Percentiles rank a stretch among this genome's conserved stretches.
Evolutionary conservation across 345 rosid genomes (phyloP).

Genomic region (Tarenaya hassleriana): DNA sequence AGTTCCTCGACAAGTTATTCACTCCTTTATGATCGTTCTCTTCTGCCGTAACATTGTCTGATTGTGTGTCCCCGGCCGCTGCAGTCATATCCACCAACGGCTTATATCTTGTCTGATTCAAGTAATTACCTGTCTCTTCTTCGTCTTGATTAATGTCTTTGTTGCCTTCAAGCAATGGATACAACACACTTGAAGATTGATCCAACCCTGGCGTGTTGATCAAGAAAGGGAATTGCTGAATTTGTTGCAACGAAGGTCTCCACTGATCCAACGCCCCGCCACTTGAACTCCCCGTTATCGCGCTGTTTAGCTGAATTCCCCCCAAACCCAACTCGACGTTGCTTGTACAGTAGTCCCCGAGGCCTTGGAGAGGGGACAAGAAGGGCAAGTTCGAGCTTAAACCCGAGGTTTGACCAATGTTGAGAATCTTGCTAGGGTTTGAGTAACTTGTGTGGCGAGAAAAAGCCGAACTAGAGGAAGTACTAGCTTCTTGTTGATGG

Average conservation of each 20-base stretch:
- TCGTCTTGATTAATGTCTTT: slow-evolving; percentile 17
- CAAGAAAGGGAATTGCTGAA: slow-evolving; percentile 31
- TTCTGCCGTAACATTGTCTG: slow-evolving; percentile 20
- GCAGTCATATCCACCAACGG: slow-evolving; percentile 22
- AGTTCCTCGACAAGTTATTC: slow-evolving; percentile 28
- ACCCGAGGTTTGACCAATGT: slow-evolving; percentile 16
- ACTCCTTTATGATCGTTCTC: slow-evolving; percentile 17
- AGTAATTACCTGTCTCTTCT: slow-evolving; percentile 16
- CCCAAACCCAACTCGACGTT: slow-evolving; percentile 25
- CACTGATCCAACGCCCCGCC: slow-evolving; percentile 24
- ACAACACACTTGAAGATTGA: slow-evolving; percentile 21
- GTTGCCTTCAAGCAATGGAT: slow-evolving; percentile 22
- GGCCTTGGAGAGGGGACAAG: slow-evolving; percentile 21
- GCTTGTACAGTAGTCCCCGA: slow-evolving; percentile 24
- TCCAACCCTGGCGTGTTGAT: slow-evolving; percentile 23
- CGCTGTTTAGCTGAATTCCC: slow-evolving; percentile 17
- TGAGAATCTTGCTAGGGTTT: slow-evolving; percentile 29
- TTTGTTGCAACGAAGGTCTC: slow-evolving; percentile 29
- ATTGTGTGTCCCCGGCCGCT: slow-evolving; percentile 5
- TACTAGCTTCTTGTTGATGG: background rate
- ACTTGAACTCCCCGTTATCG: slow-evolving; percentile 19
- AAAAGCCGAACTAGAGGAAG: slow-evolving; percentile 10
- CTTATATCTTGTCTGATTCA: slow-evolving; percentile 23
- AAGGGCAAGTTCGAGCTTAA: slow-evolving; percentile 21
- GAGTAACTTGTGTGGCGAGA: slow-evolving; percentile 29